These are phyloP conservation scores for Fusarium drepaniforme DNA, from an alignment of 2,329 filamentous ascomycete genomes.

Conservation along the genomic window DNA sequence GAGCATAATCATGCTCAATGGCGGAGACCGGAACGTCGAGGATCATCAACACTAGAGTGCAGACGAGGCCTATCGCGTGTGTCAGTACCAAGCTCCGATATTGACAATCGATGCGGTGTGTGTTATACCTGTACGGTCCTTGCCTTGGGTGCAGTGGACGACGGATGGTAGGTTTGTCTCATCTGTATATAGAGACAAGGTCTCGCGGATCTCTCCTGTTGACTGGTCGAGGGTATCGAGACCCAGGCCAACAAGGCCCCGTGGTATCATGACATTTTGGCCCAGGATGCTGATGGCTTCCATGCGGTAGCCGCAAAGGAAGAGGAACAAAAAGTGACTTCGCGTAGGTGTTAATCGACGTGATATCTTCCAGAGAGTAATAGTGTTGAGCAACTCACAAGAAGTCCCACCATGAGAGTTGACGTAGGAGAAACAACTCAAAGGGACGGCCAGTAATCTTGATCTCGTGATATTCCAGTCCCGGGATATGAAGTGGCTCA, in stretches of 20 bases:
- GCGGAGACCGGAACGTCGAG: constrained; percentile 68
- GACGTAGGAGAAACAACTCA: constrained; percentile 74
- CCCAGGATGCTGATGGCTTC: constrained; percentile 78
- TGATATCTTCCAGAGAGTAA: background rate
- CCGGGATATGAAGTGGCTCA: constrained; percentile 71
- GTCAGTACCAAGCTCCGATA: background rate
- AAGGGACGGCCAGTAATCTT: constrained; percentile 81
- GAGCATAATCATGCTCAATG: constrained; percentile 78
- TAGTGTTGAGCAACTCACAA: constrained; percentile 59
- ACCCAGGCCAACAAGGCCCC: constrained; percentile 78
- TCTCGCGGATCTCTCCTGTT: constrained; percentile 67
- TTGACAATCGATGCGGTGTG: too few relatives aligned
- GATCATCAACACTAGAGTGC: constrained; percentile 76
- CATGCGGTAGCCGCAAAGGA: constrained; percentile 74
- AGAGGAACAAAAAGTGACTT: constrained; percentile 67
- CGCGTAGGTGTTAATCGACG: background rate
- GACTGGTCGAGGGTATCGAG: constrained; percentile 78
- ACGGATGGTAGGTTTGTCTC: constrained; percentile 70
- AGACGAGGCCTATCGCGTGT: constrained; percentile 72
- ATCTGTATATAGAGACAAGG: constrained; percentile 46
- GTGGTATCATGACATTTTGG: constrained; percentile 76
- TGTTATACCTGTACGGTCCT: constrained; percentile 71
- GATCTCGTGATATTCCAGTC: constrained; percentile 73
- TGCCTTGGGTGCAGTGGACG: constrained; percentile 90
- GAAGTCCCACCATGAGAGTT: constrained; percentile 75